Evolutionary conservation across 257 asterid species (phyloP), one percentile per base, ranked within the genome.

Genomic region (Handroanthus guayacan): DNA sequence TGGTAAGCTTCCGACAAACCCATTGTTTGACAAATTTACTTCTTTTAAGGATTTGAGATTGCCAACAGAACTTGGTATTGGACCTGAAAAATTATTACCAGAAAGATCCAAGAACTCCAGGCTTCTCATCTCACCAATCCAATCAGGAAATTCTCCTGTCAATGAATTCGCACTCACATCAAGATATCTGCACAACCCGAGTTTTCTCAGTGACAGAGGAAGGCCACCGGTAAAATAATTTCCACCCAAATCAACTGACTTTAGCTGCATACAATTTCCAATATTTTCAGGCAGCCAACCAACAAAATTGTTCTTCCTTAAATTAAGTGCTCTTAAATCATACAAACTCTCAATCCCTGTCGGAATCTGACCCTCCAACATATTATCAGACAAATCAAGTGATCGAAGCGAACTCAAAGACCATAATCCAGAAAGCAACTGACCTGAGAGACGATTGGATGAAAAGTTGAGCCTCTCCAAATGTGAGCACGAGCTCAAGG

Each of bases 101-200:
- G 97, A 88, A 72, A 91, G 74, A 85, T 91, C 91, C 81, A 91
- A 72, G 76, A 79, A 80, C 75, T 85, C 87, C 11, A 91, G 75
- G 82, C 91, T 88, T 70, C 78, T 85, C 96, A 91, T 85, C 52
- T 88, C 92, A 25, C 89, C 92, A 65, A 93, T 81, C 98, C 98
- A 93, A 57, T 86, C 92, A 20, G 95, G 97, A 50, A 91, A 72
- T 12, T 83, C 89, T 18, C 95, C 95, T 0, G 84, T 66, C 50
- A 93, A 82, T 5, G 20, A 73, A 85, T 93, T 93, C 69, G 67
- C 76, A 60, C 87, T 80, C 66, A 89, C 65, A 81, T 83, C 86
- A 69, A 93, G 82, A 74, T 64, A 78, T 39, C 81, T 86, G 62
- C 93, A 88, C 12, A 77, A 62, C 10, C 76, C 78, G 18, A 89